phyloP scores from a whole-genome alignment of 805 yeast species.

The Groenewaldozyma tartarivorans region DNA sequence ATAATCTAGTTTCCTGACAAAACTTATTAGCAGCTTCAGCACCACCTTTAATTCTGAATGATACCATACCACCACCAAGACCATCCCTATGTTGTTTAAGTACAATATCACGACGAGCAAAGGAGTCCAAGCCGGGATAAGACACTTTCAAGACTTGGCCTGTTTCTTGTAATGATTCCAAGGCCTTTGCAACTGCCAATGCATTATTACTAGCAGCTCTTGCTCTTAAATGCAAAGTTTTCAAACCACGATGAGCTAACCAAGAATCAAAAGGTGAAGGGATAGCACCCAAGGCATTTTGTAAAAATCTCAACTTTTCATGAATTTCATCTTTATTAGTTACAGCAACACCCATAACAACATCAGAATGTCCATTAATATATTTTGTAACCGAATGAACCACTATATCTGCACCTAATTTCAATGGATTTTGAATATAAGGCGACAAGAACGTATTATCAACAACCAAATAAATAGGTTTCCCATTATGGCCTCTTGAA shows the following conservation, averaged over 20 bases:
- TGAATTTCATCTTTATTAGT: conserved; percentile 53
- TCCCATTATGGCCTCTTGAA: conserved; percentile 37
- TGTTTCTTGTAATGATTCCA: conserved; percentile 27
- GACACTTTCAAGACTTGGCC: conserved; percentile 56
- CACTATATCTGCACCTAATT: conserved; percentile 77
- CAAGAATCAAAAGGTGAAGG: conserved; percentile 88
- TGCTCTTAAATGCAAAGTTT: conserved; percentile 74
- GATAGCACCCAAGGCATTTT: conserved; percentile 80
- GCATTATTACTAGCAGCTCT: conserved; percentile 62
- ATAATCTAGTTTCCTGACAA: conserved; percentile 63
- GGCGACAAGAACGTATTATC: conserved; percentile 88
- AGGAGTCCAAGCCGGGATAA: conserved; percentile 73
- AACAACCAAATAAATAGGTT: conserved; percentile 50
- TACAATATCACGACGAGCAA: conserved; percentile 55
- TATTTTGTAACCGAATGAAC: conserved; percentile 91
- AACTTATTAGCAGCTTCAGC: conserved; percentile 65
- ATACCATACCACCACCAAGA: conserved; percentile 87
- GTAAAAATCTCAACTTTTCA: conserved; percentile 63
- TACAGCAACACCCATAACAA: conserved; percentile 76
- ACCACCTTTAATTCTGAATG: conserved; percentile 80
- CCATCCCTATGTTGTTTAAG: conserved; percentile 69
- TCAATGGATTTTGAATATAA: conserved; percentile 75
- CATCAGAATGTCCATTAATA: conserved; percentile 91
- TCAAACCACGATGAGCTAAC: conserved; percentile 88
- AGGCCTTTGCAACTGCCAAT: conserved; percentile 55